A percentile compares a stretch with the other conserved stretches of the same genome.
These are phyloP conservation scores for Brassica balearica DNA, from an alignment of 441 rosid species.

Conservation along the genomic window DNA sequence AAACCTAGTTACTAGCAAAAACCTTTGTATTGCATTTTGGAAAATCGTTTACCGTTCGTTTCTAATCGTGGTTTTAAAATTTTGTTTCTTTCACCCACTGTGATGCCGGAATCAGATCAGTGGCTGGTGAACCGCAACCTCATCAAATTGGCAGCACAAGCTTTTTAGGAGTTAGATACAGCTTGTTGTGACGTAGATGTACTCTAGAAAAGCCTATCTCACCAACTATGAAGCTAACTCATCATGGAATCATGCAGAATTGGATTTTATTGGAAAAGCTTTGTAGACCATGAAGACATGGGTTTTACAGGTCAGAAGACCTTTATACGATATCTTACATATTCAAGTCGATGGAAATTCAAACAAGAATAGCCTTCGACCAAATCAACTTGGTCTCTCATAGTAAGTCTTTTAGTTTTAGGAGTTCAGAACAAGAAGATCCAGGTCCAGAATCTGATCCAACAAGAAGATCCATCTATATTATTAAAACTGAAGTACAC, in stretches of 20 bases:
- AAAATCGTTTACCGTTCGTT: neutral
- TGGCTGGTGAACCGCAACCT: neutral
- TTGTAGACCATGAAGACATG: no score
- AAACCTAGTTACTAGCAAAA: neutral
- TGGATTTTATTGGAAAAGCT: no score
- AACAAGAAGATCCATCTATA: neutral
- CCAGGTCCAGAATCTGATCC: neutral
- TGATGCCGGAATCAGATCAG: neutral
- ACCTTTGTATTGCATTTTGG: neutral
- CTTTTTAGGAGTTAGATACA: no score
- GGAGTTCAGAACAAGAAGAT: neutral
- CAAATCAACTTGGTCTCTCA: neutral
- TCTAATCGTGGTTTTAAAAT: neutral
- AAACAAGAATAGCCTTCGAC: neutral
- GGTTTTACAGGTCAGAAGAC: no score
- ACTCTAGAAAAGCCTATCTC: neutral
- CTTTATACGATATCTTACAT: no score
- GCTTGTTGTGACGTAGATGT: no score
- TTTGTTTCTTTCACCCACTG: neutral
- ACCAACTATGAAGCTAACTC: no score
- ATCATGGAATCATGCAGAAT: no score
- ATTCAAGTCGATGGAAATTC: neutral
- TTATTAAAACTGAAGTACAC: no score
- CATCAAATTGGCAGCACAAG: neutral
- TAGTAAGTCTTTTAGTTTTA: neutral